Evolutionary conservation across 306 rosid genomes (phyloP), one percentile per base, ranked within the genome.

Genomic region (Pterocarpus santalinus): DNA sequence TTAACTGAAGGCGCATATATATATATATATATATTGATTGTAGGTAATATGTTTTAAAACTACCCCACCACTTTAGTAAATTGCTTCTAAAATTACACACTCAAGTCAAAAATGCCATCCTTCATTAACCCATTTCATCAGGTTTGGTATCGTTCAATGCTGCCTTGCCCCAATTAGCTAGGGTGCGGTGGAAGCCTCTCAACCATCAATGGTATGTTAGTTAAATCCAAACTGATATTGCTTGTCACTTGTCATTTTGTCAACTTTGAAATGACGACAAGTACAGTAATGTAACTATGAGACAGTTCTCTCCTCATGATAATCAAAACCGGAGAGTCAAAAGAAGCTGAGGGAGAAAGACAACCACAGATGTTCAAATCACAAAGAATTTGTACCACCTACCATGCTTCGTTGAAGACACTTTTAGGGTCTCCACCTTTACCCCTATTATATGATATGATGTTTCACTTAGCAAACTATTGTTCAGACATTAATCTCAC

Each of bases 311-410:
- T 22, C 17, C 13, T 51, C 52, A 44, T 41, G 14, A 62, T 78
- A 30, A 78, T 4, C 68, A 47, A 47, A 57, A 66, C 22, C 22
- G 47, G 28, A 47, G 38, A 64, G 56, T 61, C 53, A 64, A 55
- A 73, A 46, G 55, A 30, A 55, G 32, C n/a, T 28, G 34, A 76
- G 65, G 77, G 62, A 66, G 64, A 38, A 58, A 81, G 17, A 36
- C 62, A 72, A 52, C 85, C 84, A 69, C 84, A 84, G 7, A 41
- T 65, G 72, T 66, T 22, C 10, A 64, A 34, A 63, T 81, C 82
- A 84, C 13, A 32, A 57, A 56, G 80, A 64, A 85, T 81, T 65
- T 81, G 72, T 76, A 65, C 80, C 76, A 44, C 73, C 33, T 22
- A 35, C 58, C 83, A 83, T 61, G 81, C 83, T 72, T 77, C 56